Evolutionary conservation across 2,329 filamentous ascomycete species (phyloP).

Genomic region (Colletotrichum filicis): DNA sequence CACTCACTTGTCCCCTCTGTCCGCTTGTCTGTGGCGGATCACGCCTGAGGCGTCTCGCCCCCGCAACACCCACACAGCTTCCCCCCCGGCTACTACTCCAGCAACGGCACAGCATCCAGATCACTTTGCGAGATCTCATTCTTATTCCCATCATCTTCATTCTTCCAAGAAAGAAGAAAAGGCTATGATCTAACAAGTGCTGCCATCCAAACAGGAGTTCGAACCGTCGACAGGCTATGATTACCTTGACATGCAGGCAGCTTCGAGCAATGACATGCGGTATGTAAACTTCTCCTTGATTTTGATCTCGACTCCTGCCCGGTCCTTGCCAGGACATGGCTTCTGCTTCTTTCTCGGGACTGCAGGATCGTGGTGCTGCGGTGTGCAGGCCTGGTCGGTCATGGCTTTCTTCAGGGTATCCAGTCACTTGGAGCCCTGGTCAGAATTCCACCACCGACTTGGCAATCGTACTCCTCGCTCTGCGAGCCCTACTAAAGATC

Average conservation of each 20-base stretch:
- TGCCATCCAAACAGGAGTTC: slow-evolving; percentile 60
- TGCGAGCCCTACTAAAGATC: slow-evolving; percentile 2
- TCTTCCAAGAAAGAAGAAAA: slow-evolving; percentile 2
- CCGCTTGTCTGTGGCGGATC: slow-evolving; percentile 17
- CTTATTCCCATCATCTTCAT: slow-evolving; percentile 3
- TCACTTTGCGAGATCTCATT: slow-evolving; percentile 19
- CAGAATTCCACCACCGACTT: slow-evolving; percentile 2
- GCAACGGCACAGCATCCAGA: slow-evolving; percentile 29
- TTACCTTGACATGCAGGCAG: slow-evolving; percentile 61
- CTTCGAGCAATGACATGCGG: slow-evolving; percentile 64
- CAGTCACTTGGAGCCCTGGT: slow-evolving; percentile 6
- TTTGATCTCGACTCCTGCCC: background rate
- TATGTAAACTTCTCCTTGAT: slow-evolving; percentile 49
- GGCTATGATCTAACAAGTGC: slow-evolving; percentile 39
- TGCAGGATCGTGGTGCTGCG: slow-evolving; percentile 5
- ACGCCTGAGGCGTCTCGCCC: slow-evolving; percentile 15
- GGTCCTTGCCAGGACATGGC: background rate
- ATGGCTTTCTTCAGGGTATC: slow-evolving; percentile 22
- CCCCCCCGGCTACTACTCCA: background rate
- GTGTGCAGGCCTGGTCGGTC: slow-evolving; percentile 24
- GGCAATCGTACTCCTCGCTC: background rate
- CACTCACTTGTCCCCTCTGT: slow-evolving; percentile 10
- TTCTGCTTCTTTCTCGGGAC: slow-evolving; percentile 3
- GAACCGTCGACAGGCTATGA: slow-evolving; percentile 66
- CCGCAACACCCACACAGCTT: slow-evolving; percentile 11